Percentiles rank a stretch among this genome's conserved stretches.
Evolutionary conservation across 305 asterid species (phyloP).

Genomic region (Solanum aculeatissimum): DNA sequence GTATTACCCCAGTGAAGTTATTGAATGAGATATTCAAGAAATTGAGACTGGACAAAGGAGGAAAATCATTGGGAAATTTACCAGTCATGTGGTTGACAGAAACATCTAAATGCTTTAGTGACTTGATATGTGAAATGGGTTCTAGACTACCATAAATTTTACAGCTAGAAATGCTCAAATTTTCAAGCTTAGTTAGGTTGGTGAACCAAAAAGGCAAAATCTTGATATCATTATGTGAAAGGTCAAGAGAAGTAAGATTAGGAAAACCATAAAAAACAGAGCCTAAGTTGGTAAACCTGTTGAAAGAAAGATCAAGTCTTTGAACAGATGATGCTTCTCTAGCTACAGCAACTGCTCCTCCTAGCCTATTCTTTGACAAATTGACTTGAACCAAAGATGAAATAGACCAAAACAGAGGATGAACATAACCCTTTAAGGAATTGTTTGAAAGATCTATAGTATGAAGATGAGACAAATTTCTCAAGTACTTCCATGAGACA

Average conservation of each 20-base stretch:
- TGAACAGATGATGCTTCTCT: conserved; percentile 11
- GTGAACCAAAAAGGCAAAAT: conserved; percentile 36
- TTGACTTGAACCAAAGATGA: conserved; percentile 42
- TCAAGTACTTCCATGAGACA: conserved; percentile 58
- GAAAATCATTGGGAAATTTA: conserved; percentile 57
- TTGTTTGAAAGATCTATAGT: conserved; percentile 66
- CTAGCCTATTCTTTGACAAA: conserved; percentile 57
- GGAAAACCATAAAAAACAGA: conserved; percentile 20
- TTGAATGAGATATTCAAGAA: conserved; percentile 72
- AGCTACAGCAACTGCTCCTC: conserved; percentile 38
- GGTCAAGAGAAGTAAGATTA: conserved; percentile 33
- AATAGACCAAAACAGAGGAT: conserved; percentile 40
- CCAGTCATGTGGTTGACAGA: conserved; percentile 45
- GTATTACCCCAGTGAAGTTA: conserved; percentile 39
- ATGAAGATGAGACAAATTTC: conserved; percentile 43
- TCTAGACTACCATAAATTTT: conserved; percentile 40
- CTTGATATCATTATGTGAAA: conserved; percentile 45
- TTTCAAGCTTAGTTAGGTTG: conserved; percentile 49
- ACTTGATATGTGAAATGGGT: conserved; percentile 30
- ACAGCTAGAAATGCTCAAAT: conserved; percentile 52
- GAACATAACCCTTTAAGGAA: conserved; percentile 48
- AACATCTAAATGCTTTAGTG: conserved; percentile 41
- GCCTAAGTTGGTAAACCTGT: conserved; percentile 57
- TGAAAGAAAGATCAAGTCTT: conserved; percentile 52
- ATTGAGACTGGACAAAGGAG: conserved; percentile 25